Conservation (phyloP, 2,329 filamentous ascomycete genomes). For the Chaetomiaceae sp. region DNA sequence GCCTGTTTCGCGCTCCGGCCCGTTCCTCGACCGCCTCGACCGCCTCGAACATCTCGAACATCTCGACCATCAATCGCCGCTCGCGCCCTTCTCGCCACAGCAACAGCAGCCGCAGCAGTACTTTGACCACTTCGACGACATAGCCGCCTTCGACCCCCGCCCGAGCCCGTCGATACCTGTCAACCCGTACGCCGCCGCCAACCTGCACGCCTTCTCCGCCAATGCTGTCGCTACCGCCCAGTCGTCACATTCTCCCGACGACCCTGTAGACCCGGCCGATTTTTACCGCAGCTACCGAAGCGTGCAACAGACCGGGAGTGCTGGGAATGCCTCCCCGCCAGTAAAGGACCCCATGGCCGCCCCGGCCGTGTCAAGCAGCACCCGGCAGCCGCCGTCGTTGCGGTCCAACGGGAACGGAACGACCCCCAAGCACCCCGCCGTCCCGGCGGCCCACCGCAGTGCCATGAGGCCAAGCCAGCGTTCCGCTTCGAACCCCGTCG, state of each 20-base stretch:
- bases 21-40: conserved; percentile 19
- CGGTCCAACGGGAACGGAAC: conserved; percentile 50
- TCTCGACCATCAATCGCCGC: conserved; percentile 3
- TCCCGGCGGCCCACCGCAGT: conserved; percentile 36
- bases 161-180: conserved; percentile 25
- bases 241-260: conserved; percentile 25
- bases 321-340: conserved; percentile 20
- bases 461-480: conserved; percentile 43
- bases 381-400: conserved; percentile 39
- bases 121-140: conserved; percentile 9
- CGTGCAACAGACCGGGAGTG: conserved; percentile 32
- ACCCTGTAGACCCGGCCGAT: conserved; percentile 49
- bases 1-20: conserved; percentile 25
- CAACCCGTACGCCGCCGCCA: conserved; percentile 36
- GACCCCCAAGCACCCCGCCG: conserved; percentile 43
- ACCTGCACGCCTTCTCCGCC: conserved; percentile 36
- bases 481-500: conserved; percentile 54
- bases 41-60: conserved; percentile 1
- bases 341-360: conserved; percentile 40
- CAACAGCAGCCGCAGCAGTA: conserved; percentile 13
- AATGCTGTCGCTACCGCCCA: conserved; percentile 11
- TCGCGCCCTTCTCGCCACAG: conserved; percentile 4
- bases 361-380: conserved; percentile 34
- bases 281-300: conserved; percentile 51
- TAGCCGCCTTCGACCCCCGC: conserved; percentile 3